A percentile compares a stretch with the other conserved stretches of the same genome.
Conservation (phyloP, 1,284 basidiomycete genomes). For the Rhodotorula glutinis region DNA sequence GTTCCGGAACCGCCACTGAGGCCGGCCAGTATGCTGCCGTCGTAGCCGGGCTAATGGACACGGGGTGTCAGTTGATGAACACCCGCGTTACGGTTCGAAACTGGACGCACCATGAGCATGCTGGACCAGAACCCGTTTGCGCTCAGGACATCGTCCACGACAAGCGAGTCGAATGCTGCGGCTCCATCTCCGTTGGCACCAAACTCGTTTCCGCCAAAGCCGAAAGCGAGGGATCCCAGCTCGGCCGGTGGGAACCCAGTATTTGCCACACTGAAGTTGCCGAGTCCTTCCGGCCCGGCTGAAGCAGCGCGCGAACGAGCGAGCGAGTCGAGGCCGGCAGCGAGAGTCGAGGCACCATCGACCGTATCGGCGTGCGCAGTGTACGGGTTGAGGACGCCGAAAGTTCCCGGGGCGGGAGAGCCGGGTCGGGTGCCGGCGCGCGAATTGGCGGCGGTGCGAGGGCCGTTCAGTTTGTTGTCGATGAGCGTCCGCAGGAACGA, state of each 20-base stretch:
- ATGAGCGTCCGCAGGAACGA: slow-evolving; percentile 71
- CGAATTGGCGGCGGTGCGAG: slow-evolving; percentile 33
- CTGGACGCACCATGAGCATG: slow-evolving; percentile 24
- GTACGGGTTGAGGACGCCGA: background rate
- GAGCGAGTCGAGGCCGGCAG: slow-evolving; percentile 22
- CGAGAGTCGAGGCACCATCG: background rate
- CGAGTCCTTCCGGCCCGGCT: slow-evolving; percentile 14
- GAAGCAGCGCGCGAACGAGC: slow-evolving; percentile 26
- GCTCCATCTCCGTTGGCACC: background rate
- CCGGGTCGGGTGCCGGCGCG: slow-evolving; percentile 32
- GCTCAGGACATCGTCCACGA: slow-evolving; percentile 12
- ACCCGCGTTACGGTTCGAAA: background rate
- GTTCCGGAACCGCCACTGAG: slow-evolving; percentile 18
- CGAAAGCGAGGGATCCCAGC: background rate
- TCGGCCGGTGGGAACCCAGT: slow-evolving; percentile 9
- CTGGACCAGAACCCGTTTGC: slow-evolving; percentile 29
- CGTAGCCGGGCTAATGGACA: slow-evolving; percentile 14
- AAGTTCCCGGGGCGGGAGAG: slow-evolving; percentile 14
- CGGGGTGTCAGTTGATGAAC: background rate
- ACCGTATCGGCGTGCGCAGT: background rate
- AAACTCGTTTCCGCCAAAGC: background rate
- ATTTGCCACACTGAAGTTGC: slow-evolving; percentile 8
- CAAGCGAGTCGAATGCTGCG: slow-evolving; percentile 7
- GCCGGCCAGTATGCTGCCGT: slow-evolving; percentile 1
- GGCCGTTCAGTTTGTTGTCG: slow-evolving; percentile 38